phyloP scores from a whole-genome alignment of 345 rosid species.

The Salix caprea region DNA sequence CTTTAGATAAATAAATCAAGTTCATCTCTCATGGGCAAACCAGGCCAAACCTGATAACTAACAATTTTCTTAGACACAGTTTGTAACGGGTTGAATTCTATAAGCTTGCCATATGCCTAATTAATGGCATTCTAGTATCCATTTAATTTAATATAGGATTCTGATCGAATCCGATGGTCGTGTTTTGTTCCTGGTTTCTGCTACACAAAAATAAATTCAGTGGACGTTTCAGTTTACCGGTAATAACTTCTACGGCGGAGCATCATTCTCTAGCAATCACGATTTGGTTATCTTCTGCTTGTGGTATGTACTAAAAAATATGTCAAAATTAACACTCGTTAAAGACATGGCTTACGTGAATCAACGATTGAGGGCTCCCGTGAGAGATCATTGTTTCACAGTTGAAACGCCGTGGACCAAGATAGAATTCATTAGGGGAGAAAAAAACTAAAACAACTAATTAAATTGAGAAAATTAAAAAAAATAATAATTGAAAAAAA shows the following conservation, averaged over 20 bases:
- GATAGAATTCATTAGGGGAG: too few species aligned
- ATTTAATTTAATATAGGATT: not conserved
- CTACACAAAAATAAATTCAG: not conserved
- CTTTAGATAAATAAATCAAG: too few species aligned
- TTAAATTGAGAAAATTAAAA: too few species aligned
- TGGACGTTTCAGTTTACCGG: not conserved
- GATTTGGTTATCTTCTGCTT: slow-evolving; percentile 40
- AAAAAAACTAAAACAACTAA: too few species aligned
- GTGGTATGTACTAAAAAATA: slow-evolving; percentile 15
- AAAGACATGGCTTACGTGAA: too few species aligned
- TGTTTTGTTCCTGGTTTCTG: not conserved
- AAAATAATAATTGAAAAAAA: too few species aligned
- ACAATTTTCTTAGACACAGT: too few species aligned
- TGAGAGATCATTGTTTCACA: not conserved
- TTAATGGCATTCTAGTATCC: not conserved
- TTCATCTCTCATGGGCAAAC: too few species aligned
- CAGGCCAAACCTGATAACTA: too few species aligned
- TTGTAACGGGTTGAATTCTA: too few species aligned
- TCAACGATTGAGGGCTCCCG: not conserved
- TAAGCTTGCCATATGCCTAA: not conserved
- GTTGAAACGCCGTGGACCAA: too few species aligned
- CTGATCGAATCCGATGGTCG: not conserved
- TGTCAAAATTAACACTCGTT: not conserved
- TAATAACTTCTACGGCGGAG: not conserved
- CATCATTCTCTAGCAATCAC: not conserved